Conservation (phyloP, 805 yeast species). For the Ogataea henricii region DNA sequence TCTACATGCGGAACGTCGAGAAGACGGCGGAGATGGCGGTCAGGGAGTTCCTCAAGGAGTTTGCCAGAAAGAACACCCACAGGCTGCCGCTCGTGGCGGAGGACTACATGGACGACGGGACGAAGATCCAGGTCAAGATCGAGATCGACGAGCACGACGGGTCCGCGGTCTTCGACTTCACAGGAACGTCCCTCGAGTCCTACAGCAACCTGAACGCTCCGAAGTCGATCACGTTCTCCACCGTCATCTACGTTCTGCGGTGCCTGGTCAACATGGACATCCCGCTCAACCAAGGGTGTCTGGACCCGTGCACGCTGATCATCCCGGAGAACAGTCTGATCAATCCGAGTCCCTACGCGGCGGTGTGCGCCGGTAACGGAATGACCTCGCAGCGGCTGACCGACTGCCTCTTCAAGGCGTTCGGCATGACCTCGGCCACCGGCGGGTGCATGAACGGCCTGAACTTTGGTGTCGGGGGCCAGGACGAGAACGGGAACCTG, state of each 20-base stretch:
- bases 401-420: conserved; percentile 79
- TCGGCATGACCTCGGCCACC: conserved; percentile 81
- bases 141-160: conserved; percentile 44
- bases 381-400: conserved; percentile 88
- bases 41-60: conserved; percentile 33
- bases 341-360: conserved; percentile 49
- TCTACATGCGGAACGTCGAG: conserved; percentile 50
- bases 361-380: conserved; percentile 49
- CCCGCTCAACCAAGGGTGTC: conserved; percentile 59
- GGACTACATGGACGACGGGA: conserved; percentile 60
- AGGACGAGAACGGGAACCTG: conserved; percentile 49
- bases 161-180: conserved; percentile 51
- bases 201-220: conserved; percentile 59
- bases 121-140: conserved; percentile 46
- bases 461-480: conserved; percentile 63
- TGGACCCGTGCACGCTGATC: conserved; percentile 31
- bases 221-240: conserved; percentile 52
- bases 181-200: conserved; percentile 53
- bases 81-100: conserved; percentile 42
- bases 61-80: conserved; percentile 44
- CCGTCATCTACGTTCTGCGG: conserved; percentile 55
- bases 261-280: conserved; percentile 51
- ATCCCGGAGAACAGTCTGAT: conserved; percentile 38
- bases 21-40: conserved; percentile 51
- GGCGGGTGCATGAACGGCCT: conserved; percentile 90